Base-by-base conservation (phyloP, 345 rosid species). In the Conringia planisiliqua region DNA sequence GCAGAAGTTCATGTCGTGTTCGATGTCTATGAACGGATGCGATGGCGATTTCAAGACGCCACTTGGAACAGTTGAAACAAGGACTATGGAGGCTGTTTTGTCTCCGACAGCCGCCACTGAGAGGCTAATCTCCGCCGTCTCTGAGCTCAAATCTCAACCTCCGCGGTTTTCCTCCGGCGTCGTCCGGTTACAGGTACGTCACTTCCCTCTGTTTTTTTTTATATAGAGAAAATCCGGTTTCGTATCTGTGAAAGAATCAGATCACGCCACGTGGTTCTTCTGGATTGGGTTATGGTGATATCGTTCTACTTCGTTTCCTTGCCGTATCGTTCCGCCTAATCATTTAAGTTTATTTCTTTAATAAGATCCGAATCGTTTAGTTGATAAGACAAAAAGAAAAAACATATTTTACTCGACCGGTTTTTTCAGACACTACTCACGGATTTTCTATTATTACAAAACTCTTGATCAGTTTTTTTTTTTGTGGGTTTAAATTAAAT, bases 11-110 rank as follows among this genome's bases (percentile, higher is more conserved):
- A 54, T 30, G 77, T 39, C 64, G n/a, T 78, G 81, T 59, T 78
- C 84, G 1, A 29, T 87, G 61, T 87, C 90, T 40, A 90, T 91
- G 98, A 90, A 89, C 74, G 98, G 98, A 11, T 88, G 96, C 80
- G 76, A 81, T 4, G 87, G 81, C 13, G 85, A 85, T 71, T 78
- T 84, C 16, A 74, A 42, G 50, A 10, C 68, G 17, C 88, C 90
- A 1, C 42, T 93, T 47, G 91, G 90, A 12, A 78, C 82, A 17
- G 77, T 79, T 0, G 88, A 90, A 59, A 87, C 85, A 3, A 84
- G 82, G 8, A 86, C 88, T 16, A 75, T 91, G 46, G 43, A 85
- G 1, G 26, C 84, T 33, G 96, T 81, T 60, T 22, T 81, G 3
- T 78, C 90, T 43, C 83, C 91, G 6, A 70, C 79, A 16, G 52